Percentiles rank a stretch among this genome's conserved stretches.
These are phyloP conservation scores for Tinospora cordifolia DNA, from an alignment of 164 flowering plant genomes.

Conservation along the genomic window DNA sequence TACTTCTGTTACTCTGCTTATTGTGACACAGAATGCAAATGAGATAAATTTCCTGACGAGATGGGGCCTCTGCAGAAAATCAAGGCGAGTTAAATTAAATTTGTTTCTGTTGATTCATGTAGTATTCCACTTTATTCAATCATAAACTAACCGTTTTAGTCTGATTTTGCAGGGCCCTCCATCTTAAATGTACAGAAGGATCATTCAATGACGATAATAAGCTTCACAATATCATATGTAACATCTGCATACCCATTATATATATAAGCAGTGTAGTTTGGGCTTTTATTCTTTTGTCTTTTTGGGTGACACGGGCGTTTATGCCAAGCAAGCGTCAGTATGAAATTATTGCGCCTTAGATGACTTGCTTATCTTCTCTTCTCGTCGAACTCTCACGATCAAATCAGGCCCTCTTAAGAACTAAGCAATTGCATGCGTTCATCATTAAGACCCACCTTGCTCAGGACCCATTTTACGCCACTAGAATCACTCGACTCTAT, in stretches of 20 bases:
- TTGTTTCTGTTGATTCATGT: background rate
- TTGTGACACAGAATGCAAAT: background rate
- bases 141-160: background rate
- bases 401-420: slow-evolving; percentile 33
- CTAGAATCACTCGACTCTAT: slow-evolving; percentile 49
- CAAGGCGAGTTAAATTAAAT: background rate
- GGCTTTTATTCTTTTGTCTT: too few relatives aligned
- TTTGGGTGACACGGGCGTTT: too few relatives aligned
- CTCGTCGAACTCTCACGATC: slow-evolving; percentile 42
- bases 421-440: slow-evolving; percentile 52
- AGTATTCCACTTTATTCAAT: background rate
- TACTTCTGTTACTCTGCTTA: background rate
- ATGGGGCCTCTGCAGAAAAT: background rate
- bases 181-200: background rate
- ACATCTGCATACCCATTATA: background rate
- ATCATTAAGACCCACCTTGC: slow-evolving; percentile 35
- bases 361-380: slow-evolving; percentile 27
- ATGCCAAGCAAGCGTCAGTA: too few relatives aligned
- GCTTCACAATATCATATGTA: background rate
- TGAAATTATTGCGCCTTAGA: slow-evolving; percentile 12
- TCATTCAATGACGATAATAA: background rate
- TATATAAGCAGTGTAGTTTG: too few relatives aligned
- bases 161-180: background rate
- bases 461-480: slow-evolving; percentile 61
- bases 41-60: background rate